Base-by-base conservation (phyloP, 1,139 yeast genomes). In the Kluyveromyces sp. region DNA sequence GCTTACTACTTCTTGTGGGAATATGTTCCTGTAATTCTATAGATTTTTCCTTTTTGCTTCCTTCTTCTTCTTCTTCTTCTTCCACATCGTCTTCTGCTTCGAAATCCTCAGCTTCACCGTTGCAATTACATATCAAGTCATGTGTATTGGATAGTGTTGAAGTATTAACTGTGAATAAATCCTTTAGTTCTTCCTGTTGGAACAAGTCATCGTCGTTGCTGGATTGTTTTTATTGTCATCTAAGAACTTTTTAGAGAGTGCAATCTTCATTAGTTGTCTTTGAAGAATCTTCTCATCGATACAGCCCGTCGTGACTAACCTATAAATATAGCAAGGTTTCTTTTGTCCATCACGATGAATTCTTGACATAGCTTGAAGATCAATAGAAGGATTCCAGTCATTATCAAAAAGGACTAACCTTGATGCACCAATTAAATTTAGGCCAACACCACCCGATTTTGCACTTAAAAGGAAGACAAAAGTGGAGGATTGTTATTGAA, bases 331-430 rank as follows among this genome's bases (percentile, higher is more conserved):
- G 7, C 90, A 95, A 0, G 89, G 90, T 45, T 68, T 74, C 45
- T 67, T 74, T 62, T 92, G 98, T 0, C 98, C 98, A 63, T 92
- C 97, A 54, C 99, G 71, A 59, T 90, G 96, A 4, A 92, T 83
- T 52, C 99, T 69, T 0, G 97, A 96, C 95, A 92, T 88, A 0
- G 97, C 96, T 64, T 92, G 99, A 30, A 85, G 65, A 63, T 92
- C 99, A 8, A 85, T 76, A 0, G 97, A 79, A 0, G 98, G 98
- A 54, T 94, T 92, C 96, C 96, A 87, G 59, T 89, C 97, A 51
- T 90, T 85, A 59, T 89, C 97, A 58, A 85, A 85, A 27, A 92
- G 66, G 2, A 92, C 74, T 34, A 92, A 68, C 31, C 97, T 70
- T 0, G 96, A 88, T 0, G 96, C 98, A 1, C 98, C 98, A 31